phyloP scores from a whole-genome alignment of 2,329 filamentous ascomycete species.

The Penicillium freii region DNA sequence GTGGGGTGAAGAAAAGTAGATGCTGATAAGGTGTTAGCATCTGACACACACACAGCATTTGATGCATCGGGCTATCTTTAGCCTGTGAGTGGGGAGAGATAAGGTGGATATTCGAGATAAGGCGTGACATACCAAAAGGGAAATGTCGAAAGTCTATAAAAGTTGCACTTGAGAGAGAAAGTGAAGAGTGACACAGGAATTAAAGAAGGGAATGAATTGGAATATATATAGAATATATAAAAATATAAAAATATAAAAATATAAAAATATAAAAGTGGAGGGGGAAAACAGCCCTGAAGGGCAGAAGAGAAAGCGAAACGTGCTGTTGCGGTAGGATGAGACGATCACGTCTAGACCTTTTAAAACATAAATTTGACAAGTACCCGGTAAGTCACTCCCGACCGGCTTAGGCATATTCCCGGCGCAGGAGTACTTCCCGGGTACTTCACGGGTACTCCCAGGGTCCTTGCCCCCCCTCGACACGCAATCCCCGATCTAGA shows the following conservation, averaged over 20 bases:
- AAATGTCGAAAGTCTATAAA: neutral
- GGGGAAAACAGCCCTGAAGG: neutral
- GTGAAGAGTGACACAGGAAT: neutral
- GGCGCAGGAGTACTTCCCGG: neutral
- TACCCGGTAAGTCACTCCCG: conserved; percentile 2
- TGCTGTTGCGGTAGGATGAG: conserved; percentile 12
- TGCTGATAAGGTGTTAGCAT: conserved; percentile 17
- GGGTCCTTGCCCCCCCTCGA: neutral
- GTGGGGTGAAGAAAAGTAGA: neutral
- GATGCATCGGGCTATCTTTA: conserved; percentile 20
- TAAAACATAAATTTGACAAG: neutral
- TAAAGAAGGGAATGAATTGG: neutral
- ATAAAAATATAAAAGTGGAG: neutral
- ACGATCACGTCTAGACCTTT: conserved; percentile 12
- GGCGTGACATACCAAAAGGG: conserved; percentile 9
- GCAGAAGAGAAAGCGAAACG: neutral
- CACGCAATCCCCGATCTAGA: conserved; percentile 9
- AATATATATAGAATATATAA: neutral
- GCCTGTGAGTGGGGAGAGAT: conserved; percentile 28
- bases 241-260: neutral
- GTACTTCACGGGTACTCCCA: neutral
- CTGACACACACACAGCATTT: neutral
- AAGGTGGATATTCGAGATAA: conserved; percentile 23
- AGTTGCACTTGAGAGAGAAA: neutral
- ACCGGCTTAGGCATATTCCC: no score